A percentile compares a stretch with the other conserved stretches of the same genome.
Evolutionary conservation across 139 green algal genomes (phyloP).

Genomic region (Yamagishiella unicocca): DNA sequence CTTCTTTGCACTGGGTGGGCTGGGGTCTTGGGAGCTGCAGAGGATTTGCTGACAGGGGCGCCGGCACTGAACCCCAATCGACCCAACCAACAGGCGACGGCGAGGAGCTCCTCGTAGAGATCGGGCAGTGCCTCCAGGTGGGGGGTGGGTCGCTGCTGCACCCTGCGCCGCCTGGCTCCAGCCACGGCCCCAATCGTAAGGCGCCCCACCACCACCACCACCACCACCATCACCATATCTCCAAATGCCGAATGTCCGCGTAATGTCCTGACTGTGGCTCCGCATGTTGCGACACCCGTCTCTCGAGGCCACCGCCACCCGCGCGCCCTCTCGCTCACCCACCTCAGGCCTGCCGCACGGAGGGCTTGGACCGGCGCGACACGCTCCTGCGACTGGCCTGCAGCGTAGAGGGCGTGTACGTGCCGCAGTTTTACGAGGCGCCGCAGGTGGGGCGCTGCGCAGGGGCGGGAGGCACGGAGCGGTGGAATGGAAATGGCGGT

Average conservation of each 20-base stretch:
- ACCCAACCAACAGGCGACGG: too few relatives aligned
- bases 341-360: slow-evolving; percentile 50
- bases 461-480: not conserved
- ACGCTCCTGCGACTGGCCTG: slow-evolving; percentile 71
- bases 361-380: slow-evolving; percentile 65
- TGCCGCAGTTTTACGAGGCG: slow-evolving; percentile 83
- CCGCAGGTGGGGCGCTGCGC: not conserved
- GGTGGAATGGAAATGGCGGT: not conserved
- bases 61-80: too few relatives aligned
- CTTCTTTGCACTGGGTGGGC: slow-evolving; percentile 79
- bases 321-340: too few relatives aligned
- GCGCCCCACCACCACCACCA: too few relatives aligned
- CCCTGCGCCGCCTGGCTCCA: not conserved
- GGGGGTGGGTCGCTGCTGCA: not conserved
- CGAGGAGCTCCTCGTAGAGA: slow-evolving; percentile 73
- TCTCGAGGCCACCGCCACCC: too few relatives aligned
- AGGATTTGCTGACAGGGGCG: too few relatives aligned
- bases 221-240: too few relatives aligned
- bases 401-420: slow-evolving; percentile 79
- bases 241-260: too few relatives aligned
- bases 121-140: slow-evolving; percentile 71
- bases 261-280: too few relatives aligned
- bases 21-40: too few relatives aligned
- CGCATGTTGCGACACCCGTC: too few relatives aligned
- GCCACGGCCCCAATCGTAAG: too few relatives aligned